Evolutionary conservation across 768 basidiomycete genomes (phyloP).

Genomic region (Suillus hirtellus): DNA sequence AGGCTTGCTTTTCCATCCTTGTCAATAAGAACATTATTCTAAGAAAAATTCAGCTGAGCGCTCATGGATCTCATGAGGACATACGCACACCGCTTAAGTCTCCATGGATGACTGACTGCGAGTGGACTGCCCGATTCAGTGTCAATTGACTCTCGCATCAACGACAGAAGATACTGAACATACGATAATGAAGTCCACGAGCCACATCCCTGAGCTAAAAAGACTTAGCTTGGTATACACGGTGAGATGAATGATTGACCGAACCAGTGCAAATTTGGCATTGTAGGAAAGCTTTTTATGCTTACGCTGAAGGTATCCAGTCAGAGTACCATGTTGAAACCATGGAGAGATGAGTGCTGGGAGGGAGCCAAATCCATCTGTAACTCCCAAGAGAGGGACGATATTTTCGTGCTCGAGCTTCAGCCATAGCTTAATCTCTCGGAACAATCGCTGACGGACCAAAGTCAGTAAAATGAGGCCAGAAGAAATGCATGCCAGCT

Average conservation of each 20-base stretch:
- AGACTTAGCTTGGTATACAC: not conserved
- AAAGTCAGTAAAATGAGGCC: not conserved
- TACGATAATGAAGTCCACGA: not conserved
- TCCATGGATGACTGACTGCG: constrained; percentile 24
- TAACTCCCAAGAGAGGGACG: constrained; percentile 30
- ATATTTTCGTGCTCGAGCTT: constrained; percentile 32
- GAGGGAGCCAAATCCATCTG: constrained; percentile 30
- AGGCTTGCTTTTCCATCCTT: constrained; percentile 17
- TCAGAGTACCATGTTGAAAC: constrained; percentile 30
- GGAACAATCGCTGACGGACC: constrained; percentile 24
- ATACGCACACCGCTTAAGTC: constrained; percentile 30
- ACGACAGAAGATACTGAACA: constrained; percentile 9
- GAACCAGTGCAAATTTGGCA: not conserved
- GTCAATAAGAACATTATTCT: constrained; percentile 13
- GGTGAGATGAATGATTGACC: not conserved
- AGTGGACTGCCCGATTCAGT: constrained; percentile 21
- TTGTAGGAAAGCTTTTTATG: not conserved
- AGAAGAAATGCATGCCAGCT: not conserved
- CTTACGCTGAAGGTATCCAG: constrained; percentile 22
- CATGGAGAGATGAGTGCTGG: constrained; percentile 37
- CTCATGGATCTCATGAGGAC: not conserved
- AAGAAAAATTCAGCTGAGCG: not conserved
- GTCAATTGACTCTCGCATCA: not conserved
- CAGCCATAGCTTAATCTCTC: constrained; percentile 34
- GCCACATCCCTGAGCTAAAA: not conserved